Conservation (phyloP, 441 rosid species). For the Euphorbia celastroides region DNA sequence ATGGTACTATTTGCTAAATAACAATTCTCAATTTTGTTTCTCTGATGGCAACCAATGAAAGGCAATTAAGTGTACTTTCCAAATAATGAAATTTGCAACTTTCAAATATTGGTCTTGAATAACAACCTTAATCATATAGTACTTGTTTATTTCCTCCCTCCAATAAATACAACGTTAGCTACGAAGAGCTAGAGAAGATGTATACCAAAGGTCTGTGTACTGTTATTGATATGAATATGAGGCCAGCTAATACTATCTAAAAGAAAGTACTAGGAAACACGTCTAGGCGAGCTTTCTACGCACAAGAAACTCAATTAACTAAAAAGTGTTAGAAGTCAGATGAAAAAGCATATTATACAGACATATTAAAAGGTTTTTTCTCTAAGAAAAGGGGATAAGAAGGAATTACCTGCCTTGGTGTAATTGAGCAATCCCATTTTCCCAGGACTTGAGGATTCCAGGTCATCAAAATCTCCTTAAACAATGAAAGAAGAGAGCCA, state of each 20-base stretch:
- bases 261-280: background rate
- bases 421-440: conserved; percentile 58
- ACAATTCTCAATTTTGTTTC: background rate
- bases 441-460: conserved; percentile 51
- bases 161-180: background rate
- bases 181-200: background rate
- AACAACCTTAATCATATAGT: background rate
- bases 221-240: background rate
- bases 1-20: background rate
- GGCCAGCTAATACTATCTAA: background rate
- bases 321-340: background rate
- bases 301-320: background rate
- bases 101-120: background rate
- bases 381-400: background rate
- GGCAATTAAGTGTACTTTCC: too few relatives aligned
- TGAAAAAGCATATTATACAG: background rate
- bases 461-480: conserved; percentile 61
- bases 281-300: background rate
- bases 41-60: background rate
- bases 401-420: conserved; percentile 72
- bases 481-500: background rate
- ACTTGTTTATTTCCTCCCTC: background rate
- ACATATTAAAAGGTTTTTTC: background rate
- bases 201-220: background rate
- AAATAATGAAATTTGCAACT: background rate